Evolutionary conservation across 768 basidiomycete species (phyloP), one percentile per base, ranked within the genome.

Genomic region (Collybia sp.): DNA sequence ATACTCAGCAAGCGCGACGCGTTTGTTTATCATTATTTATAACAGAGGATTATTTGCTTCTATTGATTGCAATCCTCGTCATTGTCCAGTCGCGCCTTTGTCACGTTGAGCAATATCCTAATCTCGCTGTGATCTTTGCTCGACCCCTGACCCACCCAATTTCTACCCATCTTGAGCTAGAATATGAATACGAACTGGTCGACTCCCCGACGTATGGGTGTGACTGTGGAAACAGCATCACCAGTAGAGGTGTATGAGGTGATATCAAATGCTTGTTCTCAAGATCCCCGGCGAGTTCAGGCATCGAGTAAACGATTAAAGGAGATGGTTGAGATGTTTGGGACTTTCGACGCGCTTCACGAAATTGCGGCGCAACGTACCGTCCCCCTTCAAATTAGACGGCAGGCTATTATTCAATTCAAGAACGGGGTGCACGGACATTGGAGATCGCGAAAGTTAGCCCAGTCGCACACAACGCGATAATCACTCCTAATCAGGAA

Each of bases 321-420:
- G 55, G 62, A 75, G 51, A 72, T 89, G 61, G 66, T 86, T 18
- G 79, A 83, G 41, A 75, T 79, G 66, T 72, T 80, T 41, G 90
- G 89, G 35, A 79, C 84, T 1, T 86, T 77, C 54, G 80, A 87
- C 56, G 75, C 76, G 15, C 69, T 93, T 40, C 80, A 87, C 53
- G 77, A 83, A 52, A 88, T 92, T 61, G 86, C 88, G 17, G 71
- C 79, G 20, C 75, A 80, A 53, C 68, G 65, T 51, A 62, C 71
- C 1, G 62, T 83, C n/a, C 83, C 87, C 12, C 61, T 85, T 32
- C 67, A 68, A 12, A 76, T 93, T 42, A 80, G 92, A 35, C 78
- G 87, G 53, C 87, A 88, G 60, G 82, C 86, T 18, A 88, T 91
- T 51, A 86, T 94, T 45, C 90, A 92, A 57, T 87, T 93, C 69